A percentile compares a stretch with the other conserved stretches of the same genome.
Conservation (phyloP, 768 basidiomycete genomes). For the Naganishia friedmannii region DNA sequence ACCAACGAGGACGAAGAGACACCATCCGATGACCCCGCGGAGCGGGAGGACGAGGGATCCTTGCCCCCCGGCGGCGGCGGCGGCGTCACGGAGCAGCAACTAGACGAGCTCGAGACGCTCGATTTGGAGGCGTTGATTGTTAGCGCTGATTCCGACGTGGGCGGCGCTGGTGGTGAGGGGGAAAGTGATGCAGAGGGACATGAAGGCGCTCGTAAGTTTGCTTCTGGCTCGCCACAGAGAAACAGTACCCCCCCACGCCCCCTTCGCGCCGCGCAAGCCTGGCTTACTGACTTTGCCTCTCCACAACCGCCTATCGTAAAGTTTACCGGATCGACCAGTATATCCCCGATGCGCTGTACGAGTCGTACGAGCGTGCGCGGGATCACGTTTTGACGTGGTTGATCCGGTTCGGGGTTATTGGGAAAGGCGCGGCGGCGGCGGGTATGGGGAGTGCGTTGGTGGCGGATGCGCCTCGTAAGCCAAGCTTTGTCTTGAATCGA, state of each 20-base stretch:
- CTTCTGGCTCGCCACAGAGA: background rate
- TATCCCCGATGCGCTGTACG: constrained; percentile 74
- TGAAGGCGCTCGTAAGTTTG: constrained; percentile 61
- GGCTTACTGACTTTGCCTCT: background rate
- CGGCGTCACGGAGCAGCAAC: constrained; percentile 54
- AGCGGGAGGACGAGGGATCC: constrained; percentile 45
- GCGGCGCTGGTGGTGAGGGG: constrained; percentile 58
- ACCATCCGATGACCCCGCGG: background rate
- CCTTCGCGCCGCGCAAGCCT: too few relatives aligned
- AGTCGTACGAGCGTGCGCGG: constrained; percentile 68
- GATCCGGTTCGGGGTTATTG: constrained; percentile 62
- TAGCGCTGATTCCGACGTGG: constrained; percentile 64
- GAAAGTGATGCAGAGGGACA: constrained; percentile 40
- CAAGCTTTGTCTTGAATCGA: too few relatives aligned
- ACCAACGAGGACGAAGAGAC: too few relatives aligned
- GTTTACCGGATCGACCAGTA: constrained; percentile 78
- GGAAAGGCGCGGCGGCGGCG: constrained; percentile 34
- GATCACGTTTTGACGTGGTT: constrained; percentile 65
- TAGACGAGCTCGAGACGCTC: constrained; percentile 55
- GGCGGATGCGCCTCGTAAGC: constrained; percentile 43
- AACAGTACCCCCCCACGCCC: too few relatives aligned
- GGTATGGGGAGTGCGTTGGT: constrained; percentile 19
- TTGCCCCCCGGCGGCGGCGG: constrained; percentile 28
- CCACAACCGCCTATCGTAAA: constrained; percentile 49
- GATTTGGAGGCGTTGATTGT: constrained; percentile 75